Conservation (phyloP, 441 rosid genomes). For the Pelargonium myrrhifolium region DNA sequence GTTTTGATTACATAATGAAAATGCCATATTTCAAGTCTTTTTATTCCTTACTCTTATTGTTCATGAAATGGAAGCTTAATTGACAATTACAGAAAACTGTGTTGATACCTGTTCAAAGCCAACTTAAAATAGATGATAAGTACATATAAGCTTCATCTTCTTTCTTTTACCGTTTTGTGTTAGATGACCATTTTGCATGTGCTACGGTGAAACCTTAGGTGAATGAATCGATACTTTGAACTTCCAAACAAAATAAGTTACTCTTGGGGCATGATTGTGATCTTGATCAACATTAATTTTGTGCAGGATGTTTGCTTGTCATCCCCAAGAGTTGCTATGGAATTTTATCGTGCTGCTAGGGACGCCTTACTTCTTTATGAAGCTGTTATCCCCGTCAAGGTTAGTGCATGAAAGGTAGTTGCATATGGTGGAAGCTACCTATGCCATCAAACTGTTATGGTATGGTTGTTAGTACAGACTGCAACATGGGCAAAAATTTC, state of each 20-base stretch:
- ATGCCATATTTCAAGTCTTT: neutral
- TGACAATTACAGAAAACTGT: neutral
- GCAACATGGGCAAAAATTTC: neutral
- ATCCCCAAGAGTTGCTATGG: conserved; percentile 78
- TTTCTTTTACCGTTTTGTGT: neutral
- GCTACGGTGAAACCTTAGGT: neutral
- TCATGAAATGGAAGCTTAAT: neutral
- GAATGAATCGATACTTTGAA: neutral
- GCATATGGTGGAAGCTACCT: neutral
- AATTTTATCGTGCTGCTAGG: conserved; percentile 76
- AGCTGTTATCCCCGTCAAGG: conserved; percentile 89
- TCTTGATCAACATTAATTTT: conserved; percentile 20
- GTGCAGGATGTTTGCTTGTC: conserved; percentile 81
- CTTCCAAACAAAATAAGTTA: neutral
- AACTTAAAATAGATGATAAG: neutral
- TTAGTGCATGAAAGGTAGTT: conserved; percentile 35
- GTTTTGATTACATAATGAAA: too few relatives aligned
- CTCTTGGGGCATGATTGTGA: conserved; percentile 10
- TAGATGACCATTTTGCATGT: neutral
- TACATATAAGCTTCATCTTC: neutral
- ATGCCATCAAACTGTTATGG: neutral
- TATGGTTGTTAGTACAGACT: neutral
- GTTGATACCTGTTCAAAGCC: neutral
- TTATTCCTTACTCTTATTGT: neutral
- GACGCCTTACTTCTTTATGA: conserved; percentile 84